A percentile compares a stretch with the other conserved stretches of the same genome.
These are phyloP conservation scores for Dacryopinax spathularia DNA, from an alignment of 768 basidiomycete genomes.

Conservation along the genomic window DNA sequence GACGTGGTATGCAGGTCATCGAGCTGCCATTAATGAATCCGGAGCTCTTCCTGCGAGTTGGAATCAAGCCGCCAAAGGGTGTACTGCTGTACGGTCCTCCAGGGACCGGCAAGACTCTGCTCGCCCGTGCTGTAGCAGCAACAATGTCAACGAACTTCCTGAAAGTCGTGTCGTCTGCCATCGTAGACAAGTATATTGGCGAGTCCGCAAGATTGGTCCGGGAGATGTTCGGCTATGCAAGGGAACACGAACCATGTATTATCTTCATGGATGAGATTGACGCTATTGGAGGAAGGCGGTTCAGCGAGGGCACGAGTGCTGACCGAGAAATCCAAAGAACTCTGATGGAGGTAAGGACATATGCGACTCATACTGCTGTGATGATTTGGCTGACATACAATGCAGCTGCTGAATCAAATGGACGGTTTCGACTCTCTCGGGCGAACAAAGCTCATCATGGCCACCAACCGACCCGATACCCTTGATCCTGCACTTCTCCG, in stretches of 20 bases:
- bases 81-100: constrained; percentile 93
- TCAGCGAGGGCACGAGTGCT: constrained; percentile 92
- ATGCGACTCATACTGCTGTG: neutral
- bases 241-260: constrained; percentile 94
- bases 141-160: constrained; percentile 92
- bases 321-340: constrained; percentile 98
- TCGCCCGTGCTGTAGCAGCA: constrained; percentile 91
- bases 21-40: constrained; percentile 89
- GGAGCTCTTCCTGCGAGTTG: constrained; percentile 87
- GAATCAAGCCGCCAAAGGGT: constrained; percentile 92
- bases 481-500: constrained; percentile 92
- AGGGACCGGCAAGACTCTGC: constrained; percentile 89
- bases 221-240: constrained; percentile 98
- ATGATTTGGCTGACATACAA: neutral
- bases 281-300: constrained; percentile 83
- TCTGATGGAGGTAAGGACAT: constrained; percentile 68
- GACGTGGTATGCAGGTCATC: constrained; percentile 49
- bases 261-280: constrained; percentile 99
- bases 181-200: constrained; percentile 97
- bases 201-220: constrained; percentile 91
- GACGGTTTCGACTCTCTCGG: constrained; percentile 98
- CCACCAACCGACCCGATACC: constrained; percentile 98
- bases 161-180: constrained; percentile 95
- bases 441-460: constrained; percentile 94
- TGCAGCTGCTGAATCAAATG: constrained; percentile 91